Conservation (phyloP, 805 yeast genomes). For the Peterozyma xylosa region DNA sequence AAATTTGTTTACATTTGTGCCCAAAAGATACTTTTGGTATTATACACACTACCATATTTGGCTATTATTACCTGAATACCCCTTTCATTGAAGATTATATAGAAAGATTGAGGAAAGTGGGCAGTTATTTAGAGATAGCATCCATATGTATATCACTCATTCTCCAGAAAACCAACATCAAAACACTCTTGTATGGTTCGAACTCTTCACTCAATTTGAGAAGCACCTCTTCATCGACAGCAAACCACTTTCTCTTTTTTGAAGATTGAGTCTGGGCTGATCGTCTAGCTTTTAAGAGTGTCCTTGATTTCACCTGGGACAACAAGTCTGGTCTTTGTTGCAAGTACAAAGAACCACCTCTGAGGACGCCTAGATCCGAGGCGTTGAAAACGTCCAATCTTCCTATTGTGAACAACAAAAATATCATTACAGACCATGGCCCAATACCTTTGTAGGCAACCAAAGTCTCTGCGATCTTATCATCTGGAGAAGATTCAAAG, state of each 20-base stretch:
- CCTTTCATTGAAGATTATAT: too few species aligned
- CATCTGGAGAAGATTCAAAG: slow-evolving; percentile 30
- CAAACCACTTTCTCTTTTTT: slow-evolving; percentile 57
- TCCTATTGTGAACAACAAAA: slow-evolving; percentile 60
- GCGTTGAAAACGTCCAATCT: slow-evolving; percentile 66
- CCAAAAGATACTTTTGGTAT: too few species aligned
- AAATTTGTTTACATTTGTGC: too few species aligned
- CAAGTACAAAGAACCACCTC: slow-evolving; percentile 68
- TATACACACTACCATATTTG: too few species aligned
- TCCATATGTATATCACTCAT: slow-evolving; percentile 51
- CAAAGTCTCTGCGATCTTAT: slow-evolving; percentile 40
- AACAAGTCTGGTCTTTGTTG: slow-evolving; percentile 42
- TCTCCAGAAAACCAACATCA: slow-evolving; percentile 74
- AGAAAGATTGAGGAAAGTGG: too few species aligned
- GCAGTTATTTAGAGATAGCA: slow-evolving; percentile 19
- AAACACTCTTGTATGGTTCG: slow-evolving; percentile 57
- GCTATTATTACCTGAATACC: too few species aligned
- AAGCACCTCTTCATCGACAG: slow-evolving; percentile 52
- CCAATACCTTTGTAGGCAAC: slow-evolving; percentile 65
- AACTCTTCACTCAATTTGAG: slow-evolving; percentile 49
- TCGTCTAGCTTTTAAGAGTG: slow-evolving; percentile 21
- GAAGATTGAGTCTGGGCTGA: slow-evolving; percentile 30
- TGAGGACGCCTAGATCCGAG: slow-evolving; percentile 78
- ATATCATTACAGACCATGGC: slow-evolving; percentile 88
- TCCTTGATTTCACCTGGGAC: slow-evolving; percentile 31